Evolutionary conservation across 75 land plant species (phyloP), one percentile per base, ranked within the genome.

Genomic region (Sequoiadendron giganteum): DNA sequence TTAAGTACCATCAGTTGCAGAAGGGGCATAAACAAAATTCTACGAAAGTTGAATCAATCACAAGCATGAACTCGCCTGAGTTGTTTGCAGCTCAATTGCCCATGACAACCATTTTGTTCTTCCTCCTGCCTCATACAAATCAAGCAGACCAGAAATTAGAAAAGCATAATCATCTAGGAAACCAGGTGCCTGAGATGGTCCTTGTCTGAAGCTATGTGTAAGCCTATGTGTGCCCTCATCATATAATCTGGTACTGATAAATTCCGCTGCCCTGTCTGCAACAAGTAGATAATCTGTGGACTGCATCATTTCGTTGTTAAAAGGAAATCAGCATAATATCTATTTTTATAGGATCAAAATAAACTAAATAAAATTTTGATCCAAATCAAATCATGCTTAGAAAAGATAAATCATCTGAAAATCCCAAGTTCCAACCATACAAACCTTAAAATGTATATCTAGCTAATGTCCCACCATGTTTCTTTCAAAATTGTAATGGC

Each of bases 131-230:
- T 98, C 99, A 86, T 92, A 98, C 56, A 98, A 88, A 91, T 98
- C 99, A 78, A 98, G 88, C 77, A 97, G 92, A 0, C 95, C 99
- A 5, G 95, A 90, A 80, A 98, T 97, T 13, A 98, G 94, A 83
- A 98, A 98, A 45, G 99, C 99, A 92, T 98, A 98, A 92, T 98
- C 99, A 88, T 97, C 99, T 76, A 97, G 87, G 88, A 97, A 98
- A 5, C 99, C 99, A 72, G 99, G 97, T 21, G 99, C 99, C 90
- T 93, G 93, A 39, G 99, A 94, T 77, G 99, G 99, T 38, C 97
- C 95, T 70, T 97, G 88, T 84, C 99, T 91, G 81, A 88, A 98
- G 88, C 99, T 95, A 75, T 96, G 97, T 13, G 88, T 90, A n/a
- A 98, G 90, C 85, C 94, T 93, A 87, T 88, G 92, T 52, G 93